Conservation (phyloP, 2,329 filamentous ascomycete species). For the Fusarium palustre region DNA sequence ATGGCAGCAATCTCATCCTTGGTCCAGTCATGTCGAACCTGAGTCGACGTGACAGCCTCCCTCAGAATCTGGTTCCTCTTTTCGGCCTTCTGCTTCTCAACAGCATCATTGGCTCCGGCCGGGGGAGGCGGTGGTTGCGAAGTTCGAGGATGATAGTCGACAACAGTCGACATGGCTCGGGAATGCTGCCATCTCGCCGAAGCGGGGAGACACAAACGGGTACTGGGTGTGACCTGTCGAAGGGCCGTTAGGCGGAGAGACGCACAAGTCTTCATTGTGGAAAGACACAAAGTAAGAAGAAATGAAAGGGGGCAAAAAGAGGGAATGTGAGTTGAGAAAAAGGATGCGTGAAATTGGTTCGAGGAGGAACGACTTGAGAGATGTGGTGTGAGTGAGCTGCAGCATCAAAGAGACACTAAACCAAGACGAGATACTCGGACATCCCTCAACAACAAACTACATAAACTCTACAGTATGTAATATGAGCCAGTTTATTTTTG, state of each 20-base stretch:
- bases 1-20: constrained; percentile 83
- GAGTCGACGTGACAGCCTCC: constrained; percentile 69
- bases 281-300: background rate
- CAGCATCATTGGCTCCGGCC: constrained; percentile 31
- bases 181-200: constrained; percentile 40
- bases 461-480: constrained; percentile 12
- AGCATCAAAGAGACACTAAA: constrained; percentile 25
- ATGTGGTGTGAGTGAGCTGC: constrained; percentile 6
- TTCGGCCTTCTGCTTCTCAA: constrained; percentile 43
- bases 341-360: constrained; percentile 18
- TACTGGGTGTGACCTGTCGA: constrained; percentile 22
- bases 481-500: constrained; percentile 28
- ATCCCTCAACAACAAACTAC: constrained; percentile 4
- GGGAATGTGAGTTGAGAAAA: constrained; percentile 14
- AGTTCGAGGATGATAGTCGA: constrained; percentile 40
- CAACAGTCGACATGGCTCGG: constrained; percentile 46
- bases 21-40: constrained; percentile 80
- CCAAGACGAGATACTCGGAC: constrained; percentile 24
- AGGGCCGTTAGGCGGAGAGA: constrained; percentile 38
- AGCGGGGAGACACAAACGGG: constrained; percentile 28
- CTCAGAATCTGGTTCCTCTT: constrained; percentile 53
- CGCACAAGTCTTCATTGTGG: constrained; percentile 35
- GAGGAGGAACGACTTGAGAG: background rate
- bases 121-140: constrained; percentile 44
- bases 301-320: background rate